Percentiles rank a stretch among this genome's conserved stretches.
phyloP scores from a whole-genome alignment of 2,329 filamentous ascomycete species.

The Bipolaris cookei region DNA sequence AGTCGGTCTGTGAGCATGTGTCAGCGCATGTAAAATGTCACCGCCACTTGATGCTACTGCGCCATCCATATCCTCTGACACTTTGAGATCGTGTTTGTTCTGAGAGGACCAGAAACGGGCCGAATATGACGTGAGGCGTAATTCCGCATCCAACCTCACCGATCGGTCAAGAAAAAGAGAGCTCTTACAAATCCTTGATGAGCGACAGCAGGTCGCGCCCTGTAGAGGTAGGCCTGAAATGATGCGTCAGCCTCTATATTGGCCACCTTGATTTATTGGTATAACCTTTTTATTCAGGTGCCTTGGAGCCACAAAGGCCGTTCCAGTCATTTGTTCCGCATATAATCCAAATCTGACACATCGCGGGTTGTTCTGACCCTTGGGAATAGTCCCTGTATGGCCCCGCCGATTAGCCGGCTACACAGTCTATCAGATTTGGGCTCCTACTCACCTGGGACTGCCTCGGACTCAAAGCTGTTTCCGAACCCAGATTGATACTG shows the following conservation, averaged over 20 bases:
- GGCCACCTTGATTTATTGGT: not conserved
- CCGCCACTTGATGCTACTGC: not conserved
- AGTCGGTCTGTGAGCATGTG: slow-evolving; percentile 37
- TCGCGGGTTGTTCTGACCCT: slow-evolving; percentile 54
- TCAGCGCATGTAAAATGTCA: slow-evolving; percentile 30
- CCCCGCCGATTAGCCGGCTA: slow-evolving; percentile 21
- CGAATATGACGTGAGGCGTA: slow-evolving; percentile 4
- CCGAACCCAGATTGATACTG: slow-evolving; percentile 64
- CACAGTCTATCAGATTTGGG: not conserved
- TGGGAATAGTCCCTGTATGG: slow-evolving; percentile 51
- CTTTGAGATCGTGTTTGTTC: not conserved
- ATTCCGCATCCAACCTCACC: not conserved
- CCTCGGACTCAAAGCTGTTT: slow-evolving; percentile 58
- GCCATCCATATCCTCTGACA: not conserved
- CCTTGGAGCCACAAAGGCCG: slow-evolving; percentile 46
- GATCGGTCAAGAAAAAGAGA: slow-evolving; percentile 1
- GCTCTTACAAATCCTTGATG: slow-evolving; percentile 48
- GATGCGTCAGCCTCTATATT: slow-evolving; percentile 10
- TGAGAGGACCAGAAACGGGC: not conserved
- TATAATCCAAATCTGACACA: slow-evolving; percentile 47
- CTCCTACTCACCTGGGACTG: slow-evolving; percentile 47
- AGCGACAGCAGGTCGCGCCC: slow-evolving; percentile 47
- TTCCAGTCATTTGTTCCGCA: slow-evolving; percentile 48
- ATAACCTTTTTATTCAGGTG: slow-evolving; percentile 44
- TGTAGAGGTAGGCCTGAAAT: slow-evolving; percentile 39